Conservation (phyloP, 2,329 filamentous ascomycete species). For the Ophiostoma fasciatum region DNA sequence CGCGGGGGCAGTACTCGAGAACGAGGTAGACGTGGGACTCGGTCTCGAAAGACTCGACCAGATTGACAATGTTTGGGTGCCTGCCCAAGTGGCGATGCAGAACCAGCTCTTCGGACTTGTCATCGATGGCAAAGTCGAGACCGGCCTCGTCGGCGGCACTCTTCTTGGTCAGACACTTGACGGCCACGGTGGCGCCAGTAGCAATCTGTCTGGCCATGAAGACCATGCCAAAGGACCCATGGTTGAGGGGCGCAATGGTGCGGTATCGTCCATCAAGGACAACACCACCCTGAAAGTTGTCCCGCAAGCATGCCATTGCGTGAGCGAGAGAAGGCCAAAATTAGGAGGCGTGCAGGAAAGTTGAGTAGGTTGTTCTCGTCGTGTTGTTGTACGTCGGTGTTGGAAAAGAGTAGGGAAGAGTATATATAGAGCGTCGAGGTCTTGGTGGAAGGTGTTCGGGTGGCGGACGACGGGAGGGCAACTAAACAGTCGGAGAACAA, state of each 20-base stretch:
- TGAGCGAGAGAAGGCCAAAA: slow-evolving; percentile 15
- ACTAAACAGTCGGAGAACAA: too few relatives aligned
- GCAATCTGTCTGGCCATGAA: slow-evolving; percentile 74
- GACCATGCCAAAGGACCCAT: slow-evolving; percentile 98
- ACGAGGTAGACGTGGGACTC: slow-evolving; percentile 82
- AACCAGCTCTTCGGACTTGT: slow-evolving; percentile 64
- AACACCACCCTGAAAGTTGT: slow-evolving; percentile 64
- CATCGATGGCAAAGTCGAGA: slow-evolving; percentile 58
- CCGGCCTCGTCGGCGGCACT: slow-evolving; percentile 44
- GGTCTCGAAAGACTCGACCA: slow-evolving; percentile 84
- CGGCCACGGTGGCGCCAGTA: slow-evolving; percentile 70
- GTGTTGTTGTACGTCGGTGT: slow-evolving; percentile 8
- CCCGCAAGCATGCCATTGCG: slow-evolving; percentile 70
- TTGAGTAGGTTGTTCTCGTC: background rate
- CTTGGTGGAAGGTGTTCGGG: too few relatives aligned
- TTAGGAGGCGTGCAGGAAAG: slow-evolving; percentile 12
- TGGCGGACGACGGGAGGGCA: too few relatives aligned
- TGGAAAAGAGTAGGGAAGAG: slow-evolving; percentile 16
- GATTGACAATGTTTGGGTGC: slow-evolving; percentile 87
- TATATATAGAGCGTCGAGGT: slow-evolving; percentile 18
- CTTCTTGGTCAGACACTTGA: slow-evolving; percentile 91
- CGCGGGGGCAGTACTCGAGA: slow-evolving; percentile 86
- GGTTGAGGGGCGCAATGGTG: slow-evolving; percentile 87
- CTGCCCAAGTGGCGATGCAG: slow-evolving; percentile 66
- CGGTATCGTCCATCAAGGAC: slow-evolving; percentile 79